Percentiles rank a stretch among this genome's conserved stretches.
Evolutionary conservation across 768 basidiomycete genomes (phyloP).

Genomic region (Lactarius sanguifluus): DNA sequence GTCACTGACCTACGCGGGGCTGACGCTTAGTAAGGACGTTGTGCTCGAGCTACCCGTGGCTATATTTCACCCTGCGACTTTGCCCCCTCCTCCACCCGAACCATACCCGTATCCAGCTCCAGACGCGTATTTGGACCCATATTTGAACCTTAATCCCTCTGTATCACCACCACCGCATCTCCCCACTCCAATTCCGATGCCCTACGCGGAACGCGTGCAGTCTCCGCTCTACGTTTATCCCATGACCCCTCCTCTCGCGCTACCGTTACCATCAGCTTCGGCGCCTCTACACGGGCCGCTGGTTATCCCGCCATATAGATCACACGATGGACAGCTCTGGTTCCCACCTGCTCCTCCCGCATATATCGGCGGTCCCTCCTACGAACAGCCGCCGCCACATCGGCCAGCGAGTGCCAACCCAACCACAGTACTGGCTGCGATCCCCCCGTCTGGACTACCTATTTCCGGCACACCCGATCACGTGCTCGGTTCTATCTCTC

Average conservation of each 20-base stretch:
- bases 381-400: constrained; percentile 39
- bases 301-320: constrained; percentile 32
- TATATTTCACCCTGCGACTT: constrained; percentile 61
- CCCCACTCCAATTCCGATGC: constrained; percentile 26
- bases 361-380: constrained; percentile 29
- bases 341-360: constrained; percentile 31
- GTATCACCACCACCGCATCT: constrained; percentile 27
- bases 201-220: constrained; percentile 33
- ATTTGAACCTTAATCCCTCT: constrained; percentile 24
- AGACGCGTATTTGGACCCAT: neutral
- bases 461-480: constrained; percentile 29
- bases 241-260: constrained; percentile 24
- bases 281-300: constrained; percentile 37
- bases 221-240: constrained; percentile 40
- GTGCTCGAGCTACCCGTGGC: constrained; percentile 60
- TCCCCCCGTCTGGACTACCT: constrained; percentile 41
- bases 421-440: constrained; percentile 36
- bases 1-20: constrained; percentile 16
- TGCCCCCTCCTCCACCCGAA: constrained; percentile 42
- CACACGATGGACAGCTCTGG: constrained; percentile 36
- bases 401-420: constrained; percentile 53
- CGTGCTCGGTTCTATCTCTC: constrained; percentile 37
- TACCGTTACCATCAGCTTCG: constrained; percentile 40
- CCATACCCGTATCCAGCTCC: constrained; percentile 21
- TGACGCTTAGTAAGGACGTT: constrained; percentile 62